A percentile compares a stretch with the other conserved stretches of the same genome.
These are phyloP conservation scores for Fusarium hainanense DNA, from an alignment of 2,329 filamentous ascomycete species.

Conservation along the genomic window DNA sequence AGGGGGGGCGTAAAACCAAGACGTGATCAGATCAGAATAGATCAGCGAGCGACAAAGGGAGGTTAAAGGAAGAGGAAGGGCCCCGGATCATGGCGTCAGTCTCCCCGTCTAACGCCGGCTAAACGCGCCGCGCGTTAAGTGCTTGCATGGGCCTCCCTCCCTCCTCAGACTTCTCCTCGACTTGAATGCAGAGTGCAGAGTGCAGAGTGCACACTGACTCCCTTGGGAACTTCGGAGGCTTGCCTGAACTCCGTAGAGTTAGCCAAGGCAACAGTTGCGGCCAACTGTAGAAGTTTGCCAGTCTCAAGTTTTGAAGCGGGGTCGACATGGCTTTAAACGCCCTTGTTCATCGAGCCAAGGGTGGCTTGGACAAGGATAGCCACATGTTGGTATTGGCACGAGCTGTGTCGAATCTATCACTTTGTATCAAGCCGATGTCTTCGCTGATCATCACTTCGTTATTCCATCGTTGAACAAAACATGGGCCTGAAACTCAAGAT, in stretches of 20 bases:
- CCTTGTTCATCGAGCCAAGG: neutral
- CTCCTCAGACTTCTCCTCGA: neutral
- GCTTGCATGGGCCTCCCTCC: slow-evolving; percentile 31
- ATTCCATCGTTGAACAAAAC: slow-evolving; percentile 2
- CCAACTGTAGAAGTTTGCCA: neutral
- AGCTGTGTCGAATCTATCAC: neutral
- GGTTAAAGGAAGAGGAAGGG: neutral
- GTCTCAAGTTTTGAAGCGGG: slow-evolving; percentile 16
- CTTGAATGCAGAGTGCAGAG: neutral
- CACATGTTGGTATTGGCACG: neutral
- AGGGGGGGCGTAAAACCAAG: neutral
- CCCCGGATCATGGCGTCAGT: slow-evolving; percentile 35
- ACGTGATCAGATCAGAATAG: slow-evolving; percentile 13
- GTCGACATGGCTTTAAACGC: neutral
- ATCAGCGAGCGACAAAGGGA: neutral
- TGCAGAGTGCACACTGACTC: neutral
- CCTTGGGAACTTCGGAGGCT: neutral
- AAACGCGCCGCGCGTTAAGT: slow-evolving; percentile 39
- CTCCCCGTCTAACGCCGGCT: slow-evolving; percentile 25
- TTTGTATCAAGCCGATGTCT: neutral
- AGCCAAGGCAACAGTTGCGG: neutral
- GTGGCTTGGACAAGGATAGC: neutral
- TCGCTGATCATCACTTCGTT: neutral
- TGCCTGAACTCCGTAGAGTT: neutral
- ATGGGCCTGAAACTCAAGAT: slow-evolving; percentile 12